Base-by-base conservation (phyloP, 352 stramenopile genomes). In the Pythium angustatum region DNA sequence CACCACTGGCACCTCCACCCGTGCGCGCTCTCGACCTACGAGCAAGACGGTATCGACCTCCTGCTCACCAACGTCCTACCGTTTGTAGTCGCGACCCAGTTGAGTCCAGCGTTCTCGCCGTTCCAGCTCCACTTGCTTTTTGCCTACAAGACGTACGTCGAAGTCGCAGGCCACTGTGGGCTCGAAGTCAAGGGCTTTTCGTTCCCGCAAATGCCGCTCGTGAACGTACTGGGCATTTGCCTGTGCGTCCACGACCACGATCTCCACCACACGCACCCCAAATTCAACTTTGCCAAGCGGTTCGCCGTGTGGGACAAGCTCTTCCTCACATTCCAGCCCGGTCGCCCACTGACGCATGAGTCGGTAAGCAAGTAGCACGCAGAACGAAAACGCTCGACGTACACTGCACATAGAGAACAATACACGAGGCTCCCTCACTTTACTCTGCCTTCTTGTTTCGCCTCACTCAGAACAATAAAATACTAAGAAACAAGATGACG, bases 91-190 rank as follows among this genome's bases (percentile, higher is more conserved):
- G 79, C 87, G 3, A 72, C 68, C n/a, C 62, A 53, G 11, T 22
- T 92, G 33, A 74, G 70, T 11, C 73, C 79, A 15, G 43, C 70
- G 8, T 75, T 94, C 50, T 83, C 84, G 2, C 31, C 52, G 22
- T 43, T 81, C n/a, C 83, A 95, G 50, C 56, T 93, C 10, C 76
- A 93, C 11, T 52, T 96, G 40, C 59, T 96, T 19, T 85, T 94
- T 66, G 82, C 85, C 19, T 96, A 96, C 81, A 96, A 95, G 71
- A 86, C 86, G 50, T 96, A 95, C 73, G 85, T 96, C 31, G 88
- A 96, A 61, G 78, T 94, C 28, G 88, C 88, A 2, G 87, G 88
- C 17, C 87, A 96, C 68, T 92, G 66, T 8, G 88, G 88, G 0
- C 68, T 96, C 24, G 81, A 95, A 33, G 73, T 92, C 62, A 93